phyloP scores from a whole-genome alignment of 306 rosid species.

The Cicer pinnatifidum region DNA sequence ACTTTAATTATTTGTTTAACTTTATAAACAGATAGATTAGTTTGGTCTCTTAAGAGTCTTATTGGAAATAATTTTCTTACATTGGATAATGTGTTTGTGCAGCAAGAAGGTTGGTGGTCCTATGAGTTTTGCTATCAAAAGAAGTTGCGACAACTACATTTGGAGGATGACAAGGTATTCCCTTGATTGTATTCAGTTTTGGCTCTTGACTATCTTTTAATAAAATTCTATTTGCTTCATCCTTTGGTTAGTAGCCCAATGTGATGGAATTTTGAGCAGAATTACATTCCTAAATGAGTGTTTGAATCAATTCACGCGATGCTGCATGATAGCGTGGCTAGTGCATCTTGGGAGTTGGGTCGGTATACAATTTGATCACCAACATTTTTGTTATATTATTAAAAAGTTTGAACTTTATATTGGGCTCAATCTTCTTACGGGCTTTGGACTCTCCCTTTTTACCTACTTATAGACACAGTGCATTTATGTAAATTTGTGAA shows the following conservation, averaged over 20 bases:
- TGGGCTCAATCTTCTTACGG: background rate
- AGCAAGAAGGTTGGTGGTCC: constrained; percentile 99
- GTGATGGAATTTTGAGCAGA: constrained; percentile 22
- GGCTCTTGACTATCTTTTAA: constrained; percentile 6
- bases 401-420: background rate
- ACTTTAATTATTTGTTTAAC: background rate
- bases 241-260: constrained; percentile 7
- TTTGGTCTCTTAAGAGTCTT: background rate
- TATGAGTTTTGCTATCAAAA: constrained; percentile 93
- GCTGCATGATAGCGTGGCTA: constrained; percentile 11
- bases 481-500: background rate
- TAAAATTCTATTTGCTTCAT: constrained; percentile 28
- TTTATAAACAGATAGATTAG: constrained; percentile 22
- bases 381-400: constrained; percentile 7
- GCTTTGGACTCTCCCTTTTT: background rate
- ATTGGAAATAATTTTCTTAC: constrained; percentile 37
- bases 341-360: constrained; percentile 28
- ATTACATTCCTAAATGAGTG: constrained; percentile 26
- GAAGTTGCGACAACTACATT: constrained; percentile 76
- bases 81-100: constrained; percentile 49
- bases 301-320: constrained; percentile 15
- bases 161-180: constrained; percentile 84
- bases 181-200: constrained; percentile 38
- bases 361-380: constrained; percentile 7
- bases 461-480: background rate